Base-by-base conservation (phyloP, 192 early-diverging fungal species). In the Umbelopsis vinacea region DNA sequence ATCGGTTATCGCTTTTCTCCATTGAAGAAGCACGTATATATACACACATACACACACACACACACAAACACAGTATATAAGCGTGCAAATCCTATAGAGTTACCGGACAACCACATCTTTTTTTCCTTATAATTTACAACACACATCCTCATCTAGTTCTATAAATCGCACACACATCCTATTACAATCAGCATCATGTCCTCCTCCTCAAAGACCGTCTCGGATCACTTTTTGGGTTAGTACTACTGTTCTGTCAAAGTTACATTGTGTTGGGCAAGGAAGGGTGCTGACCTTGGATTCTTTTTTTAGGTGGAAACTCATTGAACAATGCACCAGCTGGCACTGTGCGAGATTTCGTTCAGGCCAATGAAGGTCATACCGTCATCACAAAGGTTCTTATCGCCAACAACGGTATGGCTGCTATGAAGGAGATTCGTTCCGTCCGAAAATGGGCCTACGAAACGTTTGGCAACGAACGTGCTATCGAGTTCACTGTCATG, bases 351-450 rank as follows among this genome's bases (percentile, higher is more conserved):
- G 90, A 93, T 55, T 94, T 92, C 82, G 92, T 94, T 60, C 82
- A 87, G 81, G 86, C 88, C 69, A 78, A 91, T 74, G 87, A 86
- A 68, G 93, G 93, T 29, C 92, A 94, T 81, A 93, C 91, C 52
- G 90, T 95, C 38, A 98, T 99, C 75, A 93, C 92, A 40, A 95
- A 95, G 76, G 92, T 99, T 35, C 87, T 99, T 48, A 96, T 99
- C 80, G 97, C 97, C 73, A 99, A 99, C 88, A 98, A 98, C 86
- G 97, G 97, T 71, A 98, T 99, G 81, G 97, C 97, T 1, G 97
- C 97, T 50, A 96, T 99, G 74, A 99, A 99, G 80, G 95, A 96
- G 86, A 99, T 99, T 74, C 90, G 97, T 46, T 97, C 96, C 3
- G 92, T 99, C 46, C 92, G 96, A 71, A 92, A 97, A 83, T 99